Percentiles rank a stretch among this genome's conserved stretches.
These are phyloP conservation scores for Infundibulicybe gibba DNA, from an alignment of 768 basidiomycete species.

Conservation along the genomic window DNA sequence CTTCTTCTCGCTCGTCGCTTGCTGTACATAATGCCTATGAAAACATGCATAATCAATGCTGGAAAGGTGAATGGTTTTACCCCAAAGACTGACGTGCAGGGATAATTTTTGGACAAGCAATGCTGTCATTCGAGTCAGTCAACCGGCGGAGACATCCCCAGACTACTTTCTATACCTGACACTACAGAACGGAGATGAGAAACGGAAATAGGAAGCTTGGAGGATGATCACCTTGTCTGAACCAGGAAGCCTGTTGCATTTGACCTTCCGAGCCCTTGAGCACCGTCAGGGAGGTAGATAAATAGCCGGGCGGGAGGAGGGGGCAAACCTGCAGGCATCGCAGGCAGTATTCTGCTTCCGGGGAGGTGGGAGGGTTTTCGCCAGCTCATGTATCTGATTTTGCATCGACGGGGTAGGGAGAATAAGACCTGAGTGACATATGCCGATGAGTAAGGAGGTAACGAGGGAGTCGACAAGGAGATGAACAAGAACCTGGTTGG, in stretches of 20 bases:
- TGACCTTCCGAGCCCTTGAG: slow-evolving; percentile 78
- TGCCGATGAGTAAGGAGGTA: slow-evolving; percentile 10
- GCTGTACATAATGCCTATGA: slow-evolving; percentile 72
- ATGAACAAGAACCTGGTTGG: slow-evolving; percentile 31
- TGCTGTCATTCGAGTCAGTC: slow-evolving; percentile 44
- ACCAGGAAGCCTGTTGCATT: slow-evolving; percentile 79
- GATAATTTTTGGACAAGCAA: slow-evolving; percentile 83
- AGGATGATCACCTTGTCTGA: slow-evolving; percentile 67
- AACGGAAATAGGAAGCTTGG: background rate
- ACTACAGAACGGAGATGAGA: background rate
- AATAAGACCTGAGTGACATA: slow-evolving; percentile 43
- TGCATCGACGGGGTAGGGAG: slow-evolving; percentile 68
- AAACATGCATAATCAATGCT: slow-evolving; percentile 2
- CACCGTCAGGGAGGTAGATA: slow-evolving; percentile 9
- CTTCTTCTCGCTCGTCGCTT: slow-evolving; percentile 84
- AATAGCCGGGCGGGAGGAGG: slow-evolving; percentile 1
- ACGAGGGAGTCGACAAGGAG: slow-evolving; percentile 5
- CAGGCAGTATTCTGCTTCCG: slow-evolving; percentile 93
- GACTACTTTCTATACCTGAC: slow-evolving; percentile 3
- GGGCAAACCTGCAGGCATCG: slow-evolving; percentile 78
- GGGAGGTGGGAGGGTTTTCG: slow-evolving; percentile 78
- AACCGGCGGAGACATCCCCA: background rate
- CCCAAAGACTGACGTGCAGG: slow-evolving; percentile 74
- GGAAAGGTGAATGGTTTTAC: slow-evolving; percentile 9
- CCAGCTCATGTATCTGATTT: slow-evolving; percentile 79